A percentile compares a stretch with the other conserved stretches of the same genome.
Conservation (phyloP, 106 monocot species). For the Dendrobium catenatum region DNA sequence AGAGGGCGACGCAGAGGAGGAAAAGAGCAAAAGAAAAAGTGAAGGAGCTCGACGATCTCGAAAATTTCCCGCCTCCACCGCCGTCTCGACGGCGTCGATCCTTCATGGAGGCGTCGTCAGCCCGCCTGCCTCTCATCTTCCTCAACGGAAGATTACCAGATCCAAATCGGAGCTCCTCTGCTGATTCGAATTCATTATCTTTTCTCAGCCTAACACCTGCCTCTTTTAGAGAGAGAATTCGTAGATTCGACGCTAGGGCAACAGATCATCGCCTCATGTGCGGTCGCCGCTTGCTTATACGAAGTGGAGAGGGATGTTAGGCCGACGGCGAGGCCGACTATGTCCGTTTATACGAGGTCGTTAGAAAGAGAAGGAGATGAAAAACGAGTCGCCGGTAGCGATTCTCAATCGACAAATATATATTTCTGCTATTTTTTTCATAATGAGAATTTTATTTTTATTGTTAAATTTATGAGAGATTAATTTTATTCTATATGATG, state of each 20-base stretch:
- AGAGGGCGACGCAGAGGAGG: constrained; percentile 10
- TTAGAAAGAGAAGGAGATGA: background rate
- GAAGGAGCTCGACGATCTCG: background rate
- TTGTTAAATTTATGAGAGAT: too few species aligned
- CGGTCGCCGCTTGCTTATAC: constrained; percentile 1
- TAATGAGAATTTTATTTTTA: too few species aligned
- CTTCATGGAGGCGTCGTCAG: constrained; percentile 10
- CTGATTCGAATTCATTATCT: background rate
- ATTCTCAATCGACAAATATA: background rate
- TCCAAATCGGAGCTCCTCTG: constrained; percentile 3
- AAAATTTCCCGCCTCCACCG: background rate
- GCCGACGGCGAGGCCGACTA: background rate
- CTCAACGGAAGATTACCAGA: constrained; percentile 5
- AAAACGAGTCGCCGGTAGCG: background rate
- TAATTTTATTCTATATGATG: background rate
- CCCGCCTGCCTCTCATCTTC: constrained; percentile 9
- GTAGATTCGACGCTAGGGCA: background rate
- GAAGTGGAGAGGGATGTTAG: background rate
- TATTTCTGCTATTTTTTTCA: too few species aligned
- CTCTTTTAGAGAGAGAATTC: background rate
- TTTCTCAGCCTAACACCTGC: background rate
- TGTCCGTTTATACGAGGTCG: background rate
- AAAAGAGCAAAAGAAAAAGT: background rate
- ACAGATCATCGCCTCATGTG: too few species aligned
- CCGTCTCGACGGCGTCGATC: background rate